These are phyloP conservation scores for Suhomyces pyralidae DNA, from an alignment of 805 yeast genomes.

Conservation along the genomic window DNA sequence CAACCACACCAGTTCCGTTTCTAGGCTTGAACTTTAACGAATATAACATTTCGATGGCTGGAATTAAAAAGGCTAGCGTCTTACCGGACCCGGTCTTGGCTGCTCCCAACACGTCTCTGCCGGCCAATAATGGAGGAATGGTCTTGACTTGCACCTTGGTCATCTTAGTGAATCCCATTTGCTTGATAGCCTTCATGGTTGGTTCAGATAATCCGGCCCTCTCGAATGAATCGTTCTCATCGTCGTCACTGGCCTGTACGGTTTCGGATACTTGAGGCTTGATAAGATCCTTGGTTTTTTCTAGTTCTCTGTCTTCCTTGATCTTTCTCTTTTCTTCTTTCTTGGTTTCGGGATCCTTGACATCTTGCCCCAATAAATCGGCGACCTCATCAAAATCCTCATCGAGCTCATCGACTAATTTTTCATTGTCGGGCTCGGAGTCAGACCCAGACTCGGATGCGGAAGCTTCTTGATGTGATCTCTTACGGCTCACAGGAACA, in stretches of 20 bases:
- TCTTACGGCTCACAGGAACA: constrained; percentile 21
- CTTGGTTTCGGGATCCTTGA: constrained; percentile 40
- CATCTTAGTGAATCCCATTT: constrained; percentile 90
- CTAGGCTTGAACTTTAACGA: constrained; percentile 93
- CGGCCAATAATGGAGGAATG: constrained; percentile 94
- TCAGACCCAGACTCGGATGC: constrained; percentile 22
- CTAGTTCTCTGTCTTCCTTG: constrained; percentile 16
- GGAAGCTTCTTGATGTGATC: constrained; percentile 2
- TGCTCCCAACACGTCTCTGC: constrained; percentile 97
- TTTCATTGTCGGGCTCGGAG: constrained; percentile 37
- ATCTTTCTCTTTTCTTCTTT: constrained; percentile 19
- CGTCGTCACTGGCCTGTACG: constrained; percentile 20
- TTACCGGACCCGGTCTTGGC: constrained; percentile 99
- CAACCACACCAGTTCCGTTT: constrained; percentile 96
- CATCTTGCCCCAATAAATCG: constrained; percentile 45
- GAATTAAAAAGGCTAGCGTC: constrained; percentile 91
- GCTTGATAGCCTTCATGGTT: constrained; percentile 73
- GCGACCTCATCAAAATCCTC: constrained; percentile 58
- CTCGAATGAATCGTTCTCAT: constrained; percentile 33
- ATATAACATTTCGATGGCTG: constrained; percentile 90
- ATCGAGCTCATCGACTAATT: constrained; percentile 53
- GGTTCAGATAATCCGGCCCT: constrained; percentile 68
- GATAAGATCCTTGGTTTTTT: constrained; percentile 22
- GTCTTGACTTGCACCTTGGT: constrained; percentile 94
- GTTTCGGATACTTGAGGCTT: constrained; percentile 28